These are phyloP conservation scores for Xerocomellus chrysenteron DNA, from an alignment of 768 basidiomycete species.

Conservation along the genomic window DNA sequence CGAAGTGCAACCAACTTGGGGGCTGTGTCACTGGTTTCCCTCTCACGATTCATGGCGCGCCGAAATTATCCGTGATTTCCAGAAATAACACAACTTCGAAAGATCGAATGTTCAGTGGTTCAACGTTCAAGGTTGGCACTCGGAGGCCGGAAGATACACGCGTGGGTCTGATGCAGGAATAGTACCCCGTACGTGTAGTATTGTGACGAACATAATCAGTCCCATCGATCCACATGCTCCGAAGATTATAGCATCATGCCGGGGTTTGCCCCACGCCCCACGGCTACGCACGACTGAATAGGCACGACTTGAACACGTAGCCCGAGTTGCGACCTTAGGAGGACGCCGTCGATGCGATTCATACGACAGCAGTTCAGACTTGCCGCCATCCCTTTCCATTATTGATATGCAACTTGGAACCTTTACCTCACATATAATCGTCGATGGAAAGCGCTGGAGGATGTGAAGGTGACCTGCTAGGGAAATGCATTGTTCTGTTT, in stretches of 20 bases:
- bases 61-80: neutral
- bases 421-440: constrained; percentile 14
- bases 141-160: too few relatives aligned
- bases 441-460: constrained; percentile 11
- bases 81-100: neutral
- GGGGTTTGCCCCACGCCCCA: too few relatives aligned
- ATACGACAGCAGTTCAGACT: neutral
- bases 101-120: neutral
- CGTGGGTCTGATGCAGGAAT: too few relatives aligned
- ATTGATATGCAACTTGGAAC: constrained; percentile 15
- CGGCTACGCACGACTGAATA: too few relatives aligned
- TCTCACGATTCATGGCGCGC: neutral
- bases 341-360: too few relatives aligned
- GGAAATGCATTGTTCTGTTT: constrained; percentile 8
- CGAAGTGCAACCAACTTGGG: neutral
- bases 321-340: too few relatives aligned
- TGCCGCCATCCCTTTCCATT: neutral
- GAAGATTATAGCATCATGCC: too few relatives aligned
- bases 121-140: too few relatives aligned
- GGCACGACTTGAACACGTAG: too few relatives aligned
- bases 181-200: too few relatives aligned
- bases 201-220: too few relatives aligned
- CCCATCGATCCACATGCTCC: too few relatives aligned
- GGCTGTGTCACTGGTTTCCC: constrained; percentile 2
- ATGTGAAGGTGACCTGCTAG: constrained; percentile 14